A percentile compares a stretch with the other conserved stretches of the same genome.
Conservation (phyloP, 345 rosid genomes). For the Bruguiera parviflora region DNA sequence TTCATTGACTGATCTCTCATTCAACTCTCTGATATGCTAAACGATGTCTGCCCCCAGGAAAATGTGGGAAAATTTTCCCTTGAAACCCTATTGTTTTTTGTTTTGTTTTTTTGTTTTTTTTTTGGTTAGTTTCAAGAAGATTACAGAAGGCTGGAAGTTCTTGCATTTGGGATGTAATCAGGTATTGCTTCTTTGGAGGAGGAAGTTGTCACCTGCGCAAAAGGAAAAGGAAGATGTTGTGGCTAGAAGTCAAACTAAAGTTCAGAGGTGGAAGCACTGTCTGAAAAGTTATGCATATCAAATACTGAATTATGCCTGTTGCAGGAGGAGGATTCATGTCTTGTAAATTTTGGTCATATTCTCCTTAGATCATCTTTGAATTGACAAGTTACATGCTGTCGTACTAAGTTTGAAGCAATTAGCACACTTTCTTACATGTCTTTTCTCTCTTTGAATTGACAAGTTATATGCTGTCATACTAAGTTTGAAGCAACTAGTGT, state of each 20-base stretch:
- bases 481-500: constrained; percentile 13
- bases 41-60: no score
- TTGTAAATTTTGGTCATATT: constrained; percentile 38
- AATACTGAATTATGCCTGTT: constrained; percentile 46
- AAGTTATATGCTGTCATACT: neutral
- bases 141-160: constrained; percentile 64
- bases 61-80: no score
- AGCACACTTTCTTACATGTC: no score
- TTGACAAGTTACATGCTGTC: no score
- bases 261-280: constrained; percentile 48
- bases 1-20: neutral
- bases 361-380: neutral
- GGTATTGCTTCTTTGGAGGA: constrained; percentile 77
- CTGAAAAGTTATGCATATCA: constrained; percentile 43
- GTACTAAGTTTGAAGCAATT: no score
- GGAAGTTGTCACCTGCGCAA: constrained; percentile 46
- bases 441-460: neutral
- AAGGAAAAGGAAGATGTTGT: constrained; percentile 53
- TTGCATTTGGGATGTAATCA: constrained; percentile 86
- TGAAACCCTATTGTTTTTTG: no score
- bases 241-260: constrained; percentile 38
- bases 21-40: no score
- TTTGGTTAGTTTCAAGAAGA: constrained; percentile 56
- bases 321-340: constrained; percentile 47
- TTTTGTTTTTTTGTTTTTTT: constrained; percentile 9